Evolutionary conservation across 139 green algal species (phyloP).

Genomic region (Diplosphaera chodatii): DNA sequence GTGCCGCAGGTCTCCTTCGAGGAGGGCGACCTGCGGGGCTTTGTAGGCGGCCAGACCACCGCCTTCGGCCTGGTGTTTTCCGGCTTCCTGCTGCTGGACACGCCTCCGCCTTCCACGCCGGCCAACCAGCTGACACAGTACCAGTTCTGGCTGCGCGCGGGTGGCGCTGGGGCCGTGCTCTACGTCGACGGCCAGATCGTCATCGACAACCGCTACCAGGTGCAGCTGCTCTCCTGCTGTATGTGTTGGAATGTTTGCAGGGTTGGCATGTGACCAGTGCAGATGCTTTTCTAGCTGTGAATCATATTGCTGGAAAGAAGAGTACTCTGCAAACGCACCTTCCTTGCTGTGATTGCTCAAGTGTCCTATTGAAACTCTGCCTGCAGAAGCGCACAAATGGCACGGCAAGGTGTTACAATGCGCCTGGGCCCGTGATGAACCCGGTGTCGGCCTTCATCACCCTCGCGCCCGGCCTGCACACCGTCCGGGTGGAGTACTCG

Average conservation of each 20-base stretch:
- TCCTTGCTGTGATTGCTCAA: too few species aligned
- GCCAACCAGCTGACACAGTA: background rate
- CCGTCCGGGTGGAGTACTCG: background rate
- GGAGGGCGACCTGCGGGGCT: background rate
- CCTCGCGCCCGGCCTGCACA: background rate
- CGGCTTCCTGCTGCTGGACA: background rate
- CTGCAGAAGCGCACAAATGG: too few species aligned
- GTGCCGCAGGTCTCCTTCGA: background rate
- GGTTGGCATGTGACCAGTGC: too few species aligned
- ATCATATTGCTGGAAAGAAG: too few species aligned
- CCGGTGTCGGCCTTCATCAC: too few species aligned
- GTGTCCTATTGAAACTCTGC: too few species aligned
- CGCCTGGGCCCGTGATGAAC: background rate
- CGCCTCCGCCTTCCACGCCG: too few species aligned
- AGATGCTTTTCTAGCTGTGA: too few species aligned
- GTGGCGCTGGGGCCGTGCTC: background rate
- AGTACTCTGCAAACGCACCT: too few species aligned
- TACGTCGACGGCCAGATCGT: background rate
- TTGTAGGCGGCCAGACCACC: background rate
- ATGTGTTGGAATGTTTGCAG: too few species aligned
- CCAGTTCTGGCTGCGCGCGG: background rate
- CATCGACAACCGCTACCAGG: background rate
- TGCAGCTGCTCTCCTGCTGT: too few species aligned
- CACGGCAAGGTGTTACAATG: background rate
- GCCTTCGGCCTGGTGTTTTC: background rate